These are phyloP conservation scores for Boeremia exigua DNA, from an alignment of 2,329 filamentous ascomycete genomes.

Conservation along the genomic window DNA sequence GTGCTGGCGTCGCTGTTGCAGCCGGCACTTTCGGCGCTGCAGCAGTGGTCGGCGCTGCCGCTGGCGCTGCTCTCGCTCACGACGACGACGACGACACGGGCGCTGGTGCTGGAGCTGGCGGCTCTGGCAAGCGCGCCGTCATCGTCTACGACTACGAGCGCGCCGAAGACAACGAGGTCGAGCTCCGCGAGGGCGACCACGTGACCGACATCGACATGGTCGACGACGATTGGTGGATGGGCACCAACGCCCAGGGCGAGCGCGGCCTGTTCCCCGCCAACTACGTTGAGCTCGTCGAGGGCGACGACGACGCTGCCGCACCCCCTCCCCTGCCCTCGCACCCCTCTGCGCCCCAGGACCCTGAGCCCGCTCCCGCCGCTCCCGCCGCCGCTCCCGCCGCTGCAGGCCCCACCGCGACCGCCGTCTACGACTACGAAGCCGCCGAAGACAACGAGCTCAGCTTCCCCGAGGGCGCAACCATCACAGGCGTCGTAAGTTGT, in stretches of 20 bases:
- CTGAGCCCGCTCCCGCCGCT: slow-evolving; percentile 37
- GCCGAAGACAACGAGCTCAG: slow-evolving; percentile 88
- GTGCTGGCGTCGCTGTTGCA: slow-evolving; percentile 56
- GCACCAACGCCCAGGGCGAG: slow-evolving; percentile 83
- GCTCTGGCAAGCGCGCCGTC: slow-evolving; percentile 72
- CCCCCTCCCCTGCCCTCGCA: slow-evolving; percentile 50
- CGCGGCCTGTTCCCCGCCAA: slow-evolving; percentile 94
- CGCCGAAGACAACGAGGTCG: slow-evolving; percentile 95
- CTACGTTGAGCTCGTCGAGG: slow-evolving; percentile 87
- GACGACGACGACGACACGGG: slow-evolving; percentile 34
- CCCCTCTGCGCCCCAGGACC: slow-evolving; percentile 48
- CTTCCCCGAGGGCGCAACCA: slow-evolving; percentile 87
- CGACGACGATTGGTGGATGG: slow-evolving; percentile 99
- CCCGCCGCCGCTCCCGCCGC: slow-evolving; percentile 44
- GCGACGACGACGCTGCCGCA: slow-evolving; percentile 53
- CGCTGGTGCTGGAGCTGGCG: slow-evolving; percentile 46
- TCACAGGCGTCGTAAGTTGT: slow-evolving; percentile 74
- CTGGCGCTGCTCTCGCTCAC: slow-evolving; percentile 48
- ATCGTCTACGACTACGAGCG: slow-evolving; percentile 97
- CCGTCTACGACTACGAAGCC: slow-evolving; percentile 94
- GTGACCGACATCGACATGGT: slow-evolving; percentile 96
- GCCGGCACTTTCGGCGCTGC: slow-evolving; percentile 52
- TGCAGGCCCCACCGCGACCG: slow-evolving; percentile 74
- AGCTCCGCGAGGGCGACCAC: slow-evolving; percentile 84
- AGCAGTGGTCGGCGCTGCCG: slow-evolving; percentile 52